Evolutionary conservation across 495 filamentous ascomycete genomes (phyloP), one percentile per base, ranked within the genome.

Genomic region (Aspergillus nidulans): DNA sequence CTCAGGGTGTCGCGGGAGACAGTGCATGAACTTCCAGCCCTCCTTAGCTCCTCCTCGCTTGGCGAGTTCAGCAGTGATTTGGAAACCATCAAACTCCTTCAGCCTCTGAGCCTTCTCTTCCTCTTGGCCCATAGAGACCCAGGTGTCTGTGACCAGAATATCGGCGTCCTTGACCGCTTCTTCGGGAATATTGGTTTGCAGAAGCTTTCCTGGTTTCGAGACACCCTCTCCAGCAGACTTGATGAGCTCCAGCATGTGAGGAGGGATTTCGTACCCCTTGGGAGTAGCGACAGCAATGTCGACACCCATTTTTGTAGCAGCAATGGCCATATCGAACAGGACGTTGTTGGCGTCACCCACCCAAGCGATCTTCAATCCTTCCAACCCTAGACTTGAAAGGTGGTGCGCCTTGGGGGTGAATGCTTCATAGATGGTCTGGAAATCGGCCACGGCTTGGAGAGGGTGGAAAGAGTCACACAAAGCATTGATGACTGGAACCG

Each of bases 1-100:
- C 72, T 98, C 92, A 0, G 79, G 82, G 61, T 98, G 91, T 48
- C 94, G 81, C n/a, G 94, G 94, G 48, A 98, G 70, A 67, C 94
- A 98, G 78, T 98, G 94, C 94, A 98, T 97, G 65, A 97, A 98
- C 72, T 89, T 91, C 94, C 94, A 98, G 55, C 79, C 77, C 28
- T 86, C 78, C 67, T 95, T 95, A 12, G 94, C 94, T 26, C 90
- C 90, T 38, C 92, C 94, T 41, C 84, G 79, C 72, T 85, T 77
- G 2, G 90, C 94, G 32, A 98, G 72, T 44, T 89, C 87, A 12
- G 81, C 72, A 3, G 91, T 95, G 59, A 98, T 86, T 68, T 96
- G 92, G 70, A 90, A 98, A 28, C 92, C 91, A 25, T 80, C 77
- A 63, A 98, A 98, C 24, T 84, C 89, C 71, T 85, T 82, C 56